Conservation (phyloP, 2,329 filamentous ascomycete species). For the Microdochium trichocladiopsis region DNA sequence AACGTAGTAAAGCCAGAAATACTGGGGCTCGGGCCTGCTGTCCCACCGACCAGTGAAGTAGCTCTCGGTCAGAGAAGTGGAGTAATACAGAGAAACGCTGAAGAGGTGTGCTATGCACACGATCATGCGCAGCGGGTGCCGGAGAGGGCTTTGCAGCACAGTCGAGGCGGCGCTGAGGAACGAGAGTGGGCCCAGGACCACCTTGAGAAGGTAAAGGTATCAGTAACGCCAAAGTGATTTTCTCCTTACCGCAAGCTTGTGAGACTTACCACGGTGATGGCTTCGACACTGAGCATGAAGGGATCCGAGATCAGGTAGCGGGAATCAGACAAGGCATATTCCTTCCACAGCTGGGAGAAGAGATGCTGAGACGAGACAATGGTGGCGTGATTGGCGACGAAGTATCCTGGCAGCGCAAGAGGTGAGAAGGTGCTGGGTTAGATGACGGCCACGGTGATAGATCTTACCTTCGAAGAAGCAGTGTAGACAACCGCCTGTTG, state of each 20-base stretch:
- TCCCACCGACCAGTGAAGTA: slow-evolving; percentile 36
- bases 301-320: slow-evolving; percentile 76
- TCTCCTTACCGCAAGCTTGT: too few species aligned
- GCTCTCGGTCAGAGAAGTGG: slow-evolving; percentile 45
- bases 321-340: slow-evolving; percentile 82
- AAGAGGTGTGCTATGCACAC: slow-evolving; percentile 50
- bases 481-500: slow-evolving; percentile 60
- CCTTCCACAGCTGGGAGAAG: slow-evolving; percentile 86
- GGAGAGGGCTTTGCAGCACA: slow-evolving; percentile 29
- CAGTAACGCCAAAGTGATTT: too few species aligned
- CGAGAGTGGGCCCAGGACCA: slow-evolving; percentile 53
- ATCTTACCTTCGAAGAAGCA: slow-evolving; percentile 68
- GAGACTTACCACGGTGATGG: slow-evolving; percentile 66
- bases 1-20: slow-evolving; percentile 58
- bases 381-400: slow-evolving; percentile 59
- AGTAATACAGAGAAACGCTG: slow-evolving; percentile 55
- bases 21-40: slow-evolving; percentile 51
- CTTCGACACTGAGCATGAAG: slow-evolving; percentile 84
- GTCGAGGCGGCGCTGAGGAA: slow-evolving; percentile 40
- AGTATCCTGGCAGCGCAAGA: slow-evolving; percentile 51
- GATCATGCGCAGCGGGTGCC: slow-evolving; percentile 44
- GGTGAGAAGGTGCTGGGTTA: background rate
- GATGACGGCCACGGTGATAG: background rate
- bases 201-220: slow-evolving; percentile 19
- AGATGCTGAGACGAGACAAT: slow-evolving; percentile 64